A percentile compares a stretch with the other conserved stretches of the same genome.
These are phyloP conservation scores for Peniophora sp. DNA, from an alignment of 1,284 basidiomycete genomes.

Conservation along the genomic window DNA sequence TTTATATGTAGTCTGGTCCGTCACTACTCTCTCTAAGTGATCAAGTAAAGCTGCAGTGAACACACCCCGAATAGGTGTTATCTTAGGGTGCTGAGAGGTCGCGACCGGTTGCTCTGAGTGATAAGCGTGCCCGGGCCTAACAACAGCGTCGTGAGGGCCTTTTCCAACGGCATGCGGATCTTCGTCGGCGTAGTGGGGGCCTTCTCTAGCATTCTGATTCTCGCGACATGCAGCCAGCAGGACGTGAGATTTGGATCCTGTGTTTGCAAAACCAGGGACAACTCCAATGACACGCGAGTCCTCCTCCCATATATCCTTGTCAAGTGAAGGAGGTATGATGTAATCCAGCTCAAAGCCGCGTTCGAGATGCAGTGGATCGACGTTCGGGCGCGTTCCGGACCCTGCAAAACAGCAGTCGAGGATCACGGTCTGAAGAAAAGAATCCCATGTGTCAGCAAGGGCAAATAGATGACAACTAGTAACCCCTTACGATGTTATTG, in stretches of 20 bases:
- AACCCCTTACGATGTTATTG: background rate
- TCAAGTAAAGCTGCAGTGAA: background rate
- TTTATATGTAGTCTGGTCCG: background rate
- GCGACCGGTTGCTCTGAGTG: too few relatives aligned
- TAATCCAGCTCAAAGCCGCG: too few relatives aligned
- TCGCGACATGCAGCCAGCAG: background rate
- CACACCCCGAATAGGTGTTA: background rate
- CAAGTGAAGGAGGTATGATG: background rate
- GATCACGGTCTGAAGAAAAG: background rate
- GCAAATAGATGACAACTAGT: background rate
- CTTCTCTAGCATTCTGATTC: background rate
- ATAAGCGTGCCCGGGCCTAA: too few relatives aligned
- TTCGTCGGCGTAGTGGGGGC: too few relatives aligned
- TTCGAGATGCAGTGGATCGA: background rate
- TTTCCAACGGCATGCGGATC: too few relatives aligned
- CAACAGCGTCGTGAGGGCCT: too few relatives aligned
- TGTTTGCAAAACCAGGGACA: background rate
- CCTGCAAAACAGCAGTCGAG: background rate
- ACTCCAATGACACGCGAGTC: background rate
- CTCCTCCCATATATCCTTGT: background rate
- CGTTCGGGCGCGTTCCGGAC: background rate
- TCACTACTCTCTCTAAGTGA: background rate
- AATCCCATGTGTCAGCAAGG: background rate
- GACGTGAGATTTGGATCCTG: background rate
- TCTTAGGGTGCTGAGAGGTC: too few relatives aligned